Evolutionary conservation across 202 grass and related monocot species (phyloP).

Genomic region (Cymbopogon flexuosus): DNA sequence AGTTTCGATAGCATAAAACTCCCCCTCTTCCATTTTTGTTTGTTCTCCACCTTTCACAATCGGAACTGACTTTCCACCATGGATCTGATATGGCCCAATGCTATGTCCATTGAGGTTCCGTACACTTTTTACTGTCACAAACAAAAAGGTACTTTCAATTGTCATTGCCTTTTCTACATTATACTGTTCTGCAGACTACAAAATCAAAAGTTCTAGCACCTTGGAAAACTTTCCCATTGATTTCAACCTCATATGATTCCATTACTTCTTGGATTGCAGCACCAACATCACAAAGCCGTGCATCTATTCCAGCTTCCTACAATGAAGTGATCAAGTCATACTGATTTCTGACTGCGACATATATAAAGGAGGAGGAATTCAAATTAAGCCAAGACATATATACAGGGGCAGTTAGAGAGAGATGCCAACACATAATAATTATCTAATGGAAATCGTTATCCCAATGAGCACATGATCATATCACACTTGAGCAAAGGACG

Average conservation of each 20-base stretch:
- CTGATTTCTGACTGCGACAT: not conserved
- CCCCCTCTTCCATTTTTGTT: too few species aligned
- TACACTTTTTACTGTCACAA: too few species aligned
- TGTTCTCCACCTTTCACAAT: too few species aligned
- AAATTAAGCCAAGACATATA: constrained; percentile 27
- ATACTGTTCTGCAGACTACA: too few species aligned
- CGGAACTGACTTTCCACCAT: too few species aligned
- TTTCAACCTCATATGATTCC: constrained; percentile 99
- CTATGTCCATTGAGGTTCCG: too few species aligned
- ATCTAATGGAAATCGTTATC: not conserved
- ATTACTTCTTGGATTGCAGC: constrained; percentile 98
- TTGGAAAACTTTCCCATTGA: constrained; percentile 96
- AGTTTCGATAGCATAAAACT: too few species aligned
- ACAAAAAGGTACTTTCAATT: too few species aligned
- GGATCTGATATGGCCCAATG: too few species aligned
- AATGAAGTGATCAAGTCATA: not conserved
- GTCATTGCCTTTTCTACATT: too few species aligned
- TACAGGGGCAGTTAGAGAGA: constrained; percentile 41
- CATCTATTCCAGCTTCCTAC: constrained; percentile 98
- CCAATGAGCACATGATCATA: not conserved
- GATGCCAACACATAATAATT: constrained; percentile 27
- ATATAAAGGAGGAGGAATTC: not conserved
- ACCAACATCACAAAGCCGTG: constrained; percentile 88
- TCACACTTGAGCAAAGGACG: not conserved
- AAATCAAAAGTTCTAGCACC: constrained; percentile 29